Conservation (phyloP, 2,329 filamentous ascomycete genomes). For the Scedosporium dehoogii region DNA sequence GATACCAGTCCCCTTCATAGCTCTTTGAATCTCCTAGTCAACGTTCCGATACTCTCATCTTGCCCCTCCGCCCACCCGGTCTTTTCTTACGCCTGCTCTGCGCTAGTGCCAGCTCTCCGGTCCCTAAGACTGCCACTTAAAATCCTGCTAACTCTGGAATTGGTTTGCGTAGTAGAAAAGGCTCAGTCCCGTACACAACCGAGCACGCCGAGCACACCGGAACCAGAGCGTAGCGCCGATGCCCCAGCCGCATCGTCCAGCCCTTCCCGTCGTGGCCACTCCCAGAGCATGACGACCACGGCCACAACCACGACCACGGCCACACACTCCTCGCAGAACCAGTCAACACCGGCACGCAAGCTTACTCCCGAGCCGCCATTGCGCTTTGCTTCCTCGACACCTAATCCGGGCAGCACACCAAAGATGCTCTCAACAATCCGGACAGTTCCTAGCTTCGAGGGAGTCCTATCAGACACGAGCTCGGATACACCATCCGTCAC, state of each 20-base stretch:
- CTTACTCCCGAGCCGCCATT: not conserved
- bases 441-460: conserved; percentile 46
- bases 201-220: not conserved
- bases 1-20: no score
- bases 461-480: conserved; percentile 32
- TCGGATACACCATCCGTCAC: conserved; percentile 20
- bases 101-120: not conserved
- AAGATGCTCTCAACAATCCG: conserved; percentile 36
- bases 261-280: not conserved
- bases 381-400: not conserved
- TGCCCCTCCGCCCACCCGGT: no score
- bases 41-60: not conserved
- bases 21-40: not conserved
- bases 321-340: not conserved
- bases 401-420: not conserved
- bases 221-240: not conserved
- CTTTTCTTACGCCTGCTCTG: not conserved
- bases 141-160: not conserved
- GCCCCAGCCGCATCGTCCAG: not conserved
- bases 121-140: no score
- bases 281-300: not conserved
- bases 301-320: not conserved
- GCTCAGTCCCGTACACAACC: not conserved
- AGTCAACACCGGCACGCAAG: not conserved
- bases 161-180: not conserved